phyloP scores from a whole-genome alignment of 352 stramenopile genomes.

The Phytophthora crassamura region DNA sequence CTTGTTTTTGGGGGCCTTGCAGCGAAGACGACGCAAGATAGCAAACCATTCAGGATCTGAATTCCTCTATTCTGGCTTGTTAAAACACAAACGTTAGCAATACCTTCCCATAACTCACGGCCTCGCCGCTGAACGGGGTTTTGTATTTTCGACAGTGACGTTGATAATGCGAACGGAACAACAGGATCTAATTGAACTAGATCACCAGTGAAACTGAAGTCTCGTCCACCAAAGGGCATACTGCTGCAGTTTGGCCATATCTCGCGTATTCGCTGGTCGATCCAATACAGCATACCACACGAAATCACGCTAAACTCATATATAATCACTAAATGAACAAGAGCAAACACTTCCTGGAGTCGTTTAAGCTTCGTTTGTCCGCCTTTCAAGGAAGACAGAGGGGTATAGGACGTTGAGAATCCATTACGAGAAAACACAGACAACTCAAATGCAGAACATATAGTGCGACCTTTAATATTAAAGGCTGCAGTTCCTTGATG shows the following conservation, averaged over 20 bases:
- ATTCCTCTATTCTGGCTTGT: no score
- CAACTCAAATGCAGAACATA: constrained; percentile 3
- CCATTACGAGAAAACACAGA: not conserved
- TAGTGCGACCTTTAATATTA: constrained; percentile 5
- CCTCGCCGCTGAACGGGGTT: no score
- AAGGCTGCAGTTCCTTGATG: constrained; percentile 12
- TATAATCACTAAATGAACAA: constrained; percentile 12
- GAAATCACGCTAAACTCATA: constrained; percentile 22
- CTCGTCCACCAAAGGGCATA: constrained; percentile 10
- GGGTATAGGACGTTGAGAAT: not conserved
- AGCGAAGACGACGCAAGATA: no score
- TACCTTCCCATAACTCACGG: no score
- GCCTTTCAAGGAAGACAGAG: not conserved
- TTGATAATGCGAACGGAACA: no score
- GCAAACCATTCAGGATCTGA: no score
- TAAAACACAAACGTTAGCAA: no score
- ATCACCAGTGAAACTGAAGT: constrained; percentile 18
- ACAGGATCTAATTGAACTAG: constrained; percentile 8
- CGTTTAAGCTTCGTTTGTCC: not conserved
- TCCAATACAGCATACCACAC: constrained; percentile 20
- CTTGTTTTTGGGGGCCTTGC: no score
- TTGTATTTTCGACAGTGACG: not conserved
- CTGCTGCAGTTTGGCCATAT: constrained; percentile 3
- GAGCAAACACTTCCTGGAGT: not conserved
- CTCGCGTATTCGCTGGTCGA: constrained; percentile 12